Conservation (phyloP, 2,329 filamentous ascomycete species). For the Fonsecaea erecta region DNA sequence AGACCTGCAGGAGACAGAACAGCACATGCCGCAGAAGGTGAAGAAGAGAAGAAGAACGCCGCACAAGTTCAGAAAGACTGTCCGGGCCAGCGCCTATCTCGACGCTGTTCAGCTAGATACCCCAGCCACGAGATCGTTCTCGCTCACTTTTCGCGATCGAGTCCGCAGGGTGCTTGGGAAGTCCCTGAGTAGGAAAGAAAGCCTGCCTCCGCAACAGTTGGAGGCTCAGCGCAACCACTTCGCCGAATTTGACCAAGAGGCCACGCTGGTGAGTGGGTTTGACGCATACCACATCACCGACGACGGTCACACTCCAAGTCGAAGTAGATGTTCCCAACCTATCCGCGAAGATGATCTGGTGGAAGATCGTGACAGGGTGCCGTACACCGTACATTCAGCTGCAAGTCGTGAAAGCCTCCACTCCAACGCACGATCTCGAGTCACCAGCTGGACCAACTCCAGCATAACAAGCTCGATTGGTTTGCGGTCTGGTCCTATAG, state of each 20-base stretch:
- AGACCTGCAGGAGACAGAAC: conserved; percentile 4
- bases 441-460: conserved; percentile 57
- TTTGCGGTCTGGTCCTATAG: conserved; percentile 39
- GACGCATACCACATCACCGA: conserved; percentile 24
- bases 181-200: conserved; percentile 37
- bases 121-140: conserved; percentile 44
- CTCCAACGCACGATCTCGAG: conserved; percentile 45
- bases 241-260: conserved; percentile 32
- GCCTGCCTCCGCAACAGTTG: conserved; percentile 37
- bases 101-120: neutral
- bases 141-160: conserved; percentile 48
- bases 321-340: conserved; percentile 21
- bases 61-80: conserved; percentile 32
- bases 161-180: conserved; percentile 49
- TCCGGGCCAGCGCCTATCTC: conserved; percentile 22
- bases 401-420: conserved; percentile 34
- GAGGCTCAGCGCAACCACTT: conserved; percentile 37
- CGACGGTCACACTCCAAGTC: conserved; percentile 10
- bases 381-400: conserved; percentile 21
- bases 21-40: neutral
- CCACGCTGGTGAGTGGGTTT: conserved; percentile 28
- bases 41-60: conserved; percentile 4
- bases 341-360: conserved; percentile 17
- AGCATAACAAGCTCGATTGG: conserved; percentile 47
- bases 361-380: conserved; percentile 29